Percentiles rank a stretch among this genome's conserved stretches.
Evolutionary conservation across 805 yeast genomes (phyloP).

Genomic region (Cyberlindnera mycetangii): DNA sequence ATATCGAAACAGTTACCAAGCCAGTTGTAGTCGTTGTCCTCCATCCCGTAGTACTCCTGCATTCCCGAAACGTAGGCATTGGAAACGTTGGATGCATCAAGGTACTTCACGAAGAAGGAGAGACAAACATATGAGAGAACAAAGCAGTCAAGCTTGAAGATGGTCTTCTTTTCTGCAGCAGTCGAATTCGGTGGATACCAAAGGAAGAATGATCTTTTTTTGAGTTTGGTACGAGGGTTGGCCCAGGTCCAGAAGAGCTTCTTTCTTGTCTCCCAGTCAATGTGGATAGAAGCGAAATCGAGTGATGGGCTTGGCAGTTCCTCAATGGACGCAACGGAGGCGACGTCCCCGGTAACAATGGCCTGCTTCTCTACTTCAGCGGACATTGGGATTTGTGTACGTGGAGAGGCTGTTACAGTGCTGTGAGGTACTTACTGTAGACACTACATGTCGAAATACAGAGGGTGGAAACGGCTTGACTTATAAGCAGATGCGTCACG

Average conservation of each 20-base stretch:
- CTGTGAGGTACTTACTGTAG: too few species aligned
- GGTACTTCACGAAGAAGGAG: conserved; percentile 19
- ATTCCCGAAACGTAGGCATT: conserved; percentile 61
- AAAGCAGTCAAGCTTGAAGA: conserved; percentile 19
- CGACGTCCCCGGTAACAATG: neutral
- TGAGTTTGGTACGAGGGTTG: conserved; percentile 12
- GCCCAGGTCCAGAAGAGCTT: conserved; percentile 17
- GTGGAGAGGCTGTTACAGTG: neutral
- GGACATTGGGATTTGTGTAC: neutral
- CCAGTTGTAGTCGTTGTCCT: conserved; percentile 14
- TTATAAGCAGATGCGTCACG: too few species aligned
- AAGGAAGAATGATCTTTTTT: conserved; percentile 17
- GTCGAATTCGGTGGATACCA: conserved; percentile 22
- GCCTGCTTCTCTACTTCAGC: neutral
- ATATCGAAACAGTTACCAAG: conserved; percentile 13
- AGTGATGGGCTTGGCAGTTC: neutral
- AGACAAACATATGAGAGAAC: conserved; percentile 20
- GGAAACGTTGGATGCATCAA: conserved; percentile 24
- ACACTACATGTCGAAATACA: too few species aligned
- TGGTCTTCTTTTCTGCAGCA: conserved; percentile 14
- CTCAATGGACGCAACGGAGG: conserved; percentile 1
- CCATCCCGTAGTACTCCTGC: conserved; percentile 47
- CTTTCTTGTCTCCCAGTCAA: conserved; percentile 6
- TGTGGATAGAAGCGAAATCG: neutral
- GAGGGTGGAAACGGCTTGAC: too few species aligned